phyloP scores from a whole-genome alignment of 2,329 filamentous ascomycete species.

The Trichoderma brevicompactum region DNA sequence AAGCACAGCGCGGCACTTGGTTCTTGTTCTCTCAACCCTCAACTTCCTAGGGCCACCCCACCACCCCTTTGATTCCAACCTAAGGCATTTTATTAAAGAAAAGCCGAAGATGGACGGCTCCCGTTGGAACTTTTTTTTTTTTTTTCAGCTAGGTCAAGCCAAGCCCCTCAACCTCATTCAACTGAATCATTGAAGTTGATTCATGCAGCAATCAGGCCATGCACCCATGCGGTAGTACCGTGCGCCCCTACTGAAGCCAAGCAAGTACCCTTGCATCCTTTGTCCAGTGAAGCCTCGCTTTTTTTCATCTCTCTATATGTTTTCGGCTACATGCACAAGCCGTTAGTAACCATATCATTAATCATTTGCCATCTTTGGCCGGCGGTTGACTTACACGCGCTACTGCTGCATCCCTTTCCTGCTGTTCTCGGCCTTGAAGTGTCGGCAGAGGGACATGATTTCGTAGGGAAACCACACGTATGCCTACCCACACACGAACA shows the following conservation, averaged over 20 bases:
- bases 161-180: conserved; percentile 4
- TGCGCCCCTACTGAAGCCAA: conserved; percentile 2
- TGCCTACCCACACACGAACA: neutral
- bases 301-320: neutral
- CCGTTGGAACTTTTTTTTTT: neutral
- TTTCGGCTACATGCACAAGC: neutral
- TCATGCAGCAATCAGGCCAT: conserved; percentile 7
- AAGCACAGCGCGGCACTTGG: neutral
- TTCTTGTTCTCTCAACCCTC: neutral
- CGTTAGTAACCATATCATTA: conserved; percentile 15
- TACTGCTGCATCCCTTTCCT: neutral
- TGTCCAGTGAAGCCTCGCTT: conserved; percentile 2
- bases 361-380: neutral
- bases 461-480: neutral
- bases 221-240: neutral
- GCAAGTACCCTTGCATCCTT: neutral
- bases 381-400: neutral
- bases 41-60: neutral
- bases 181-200: conserved; percentile 11
- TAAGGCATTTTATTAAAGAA: neutral
- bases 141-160: neutral
- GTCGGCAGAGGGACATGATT: neutral
- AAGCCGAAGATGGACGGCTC: neutral
- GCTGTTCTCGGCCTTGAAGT: neutral
- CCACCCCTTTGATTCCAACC: neutral